Evolutionary conservation across 2,329 filamentous ascomycete species (phyloP).

Genomic region (Bertia moriformis): DNA sequence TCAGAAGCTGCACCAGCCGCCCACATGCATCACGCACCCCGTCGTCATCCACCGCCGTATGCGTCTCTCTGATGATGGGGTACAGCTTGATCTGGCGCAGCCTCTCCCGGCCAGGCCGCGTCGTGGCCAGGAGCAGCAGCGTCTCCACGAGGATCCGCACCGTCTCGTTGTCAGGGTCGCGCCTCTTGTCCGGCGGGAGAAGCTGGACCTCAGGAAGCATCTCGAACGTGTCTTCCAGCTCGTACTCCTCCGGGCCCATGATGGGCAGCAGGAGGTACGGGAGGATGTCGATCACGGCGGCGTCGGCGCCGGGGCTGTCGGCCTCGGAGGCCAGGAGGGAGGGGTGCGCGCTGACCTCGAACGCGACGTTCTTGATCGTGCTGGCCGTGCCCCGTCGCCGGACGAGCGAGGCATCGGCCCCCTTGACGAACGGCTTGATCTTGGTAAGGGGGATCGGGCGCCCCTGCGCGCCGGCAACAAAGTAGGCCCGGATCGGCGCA

Average conservation of each 20-base stretch:
- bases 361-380: slow-evolving; percentile 86
- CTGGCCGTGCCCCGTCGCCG: slow-evolving; percentile 87
- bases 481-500: slow-evolving; percentile 59
- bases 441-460: slow-evolving; percentile 67
- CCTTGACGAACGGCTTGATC: slow-evolving; percentile 84
- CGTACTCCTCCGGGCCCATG: slow-evolving; percentile 75
- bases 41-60: slow-evolving; percentile 64
- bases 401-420: slow-evolving; percentile 71
- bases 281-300: slow-evolving; percentile 55
- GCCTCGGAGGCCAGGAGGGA: slow-evolving; percentile 51
- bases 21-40: slow-evolving; percentile 74
- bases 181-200: slow-evolving; percentile 73
- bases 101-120: slow-evolving; percentile 56
- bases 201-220: slow-evolving; percentile 89
- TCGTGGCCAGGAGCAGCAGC: slow-evolving; percentile 68
- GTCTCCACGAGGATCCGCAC: slow-evolving; percentile 83
- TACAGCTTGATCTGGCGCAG: slow-evolving; percentile 73
- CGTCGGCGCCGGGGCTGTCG: not conserved
- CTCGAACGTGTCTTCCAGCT: slow-evolving; percentile 68
- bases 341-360: slow-evolving; percentile 62
- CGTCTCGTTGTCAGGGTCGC: slow-evolving; percentile 64
- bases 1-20: slow-evolving; percentile 74
- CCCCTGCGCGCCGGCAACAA: slow-evolving; percentile 65
- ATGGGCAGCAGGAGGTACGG: slow-evolving; percentile 82
- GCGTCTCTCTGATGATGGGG: slow-evolving; percentile 74